Evolutionary conservation across 1,139 yeast genomes (phyloP).

Genomic region (Magnusiomyces fungicola): DNA sequence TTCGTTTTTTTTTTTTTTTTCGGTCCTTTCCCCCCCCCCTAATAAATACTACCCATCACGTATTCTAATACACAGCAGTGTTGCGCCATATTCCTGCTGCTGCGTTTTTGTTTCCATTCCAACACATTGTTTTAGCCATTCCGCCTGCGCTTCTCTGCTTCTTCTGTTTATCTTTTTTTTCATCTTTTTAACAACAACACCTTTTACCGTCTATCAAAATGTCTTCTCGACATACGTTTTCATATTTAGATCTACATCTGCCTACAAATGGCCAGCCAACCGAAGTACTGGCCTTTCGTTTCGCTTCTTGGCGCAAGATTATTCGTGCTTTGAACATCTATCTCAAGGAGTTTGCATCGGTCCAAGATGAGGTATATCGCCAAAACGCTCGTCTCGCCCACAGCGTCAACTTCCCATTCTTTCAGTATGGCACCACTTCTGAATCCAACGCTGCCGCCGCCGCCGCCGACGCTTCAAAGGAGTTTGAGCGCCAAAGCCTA

Average conservation of each 20-base stretch:
- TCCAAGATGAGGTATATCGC: slow-evolving; percentile 79
- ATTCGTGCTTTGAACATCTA: slow-evolving; percentile 69
- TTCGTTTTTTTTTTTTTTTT: too few relatives aligned
- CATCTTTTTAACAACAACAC: too few relatives aligned
- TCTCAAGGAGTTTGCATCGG: slow-evolving; percentile 70
- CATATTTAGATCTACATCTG: slow-evolving; percentile 21
- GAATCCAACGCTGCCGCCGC: slow-evolving; percentile 16
- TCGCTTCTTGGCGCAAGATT: slow-evolving; percentile 78
- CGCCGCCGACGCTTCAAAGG: slow-evolving; percentile 13
- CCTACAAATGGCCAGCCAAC: slow-evolving; percentile 68
- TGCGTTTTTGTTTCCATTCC: too few relatives aligned
- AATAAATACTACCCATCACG: too few relatives aligned
- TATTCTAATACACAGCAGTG: too few relatives aligned
- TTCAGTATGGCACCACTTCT: slow-evolving; percentile 28
- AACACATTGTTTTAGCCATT: too few relatives aligned
- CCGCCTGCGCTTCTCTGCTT: too few relatives aligned
- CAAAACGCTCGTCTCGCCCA: slow-evolving; percentile 78
- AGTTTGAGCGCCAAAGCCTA: slow-evolving; percentile 9
- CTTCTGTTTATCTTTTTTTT: too few relatives aligned
- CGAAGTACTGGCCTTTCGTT: slow-evolving; percentile 74
- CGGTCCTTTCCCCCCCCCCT: too few relatives aligned
- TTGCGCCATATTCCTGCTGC: too few relatives aligned
- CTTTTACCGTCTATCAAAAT: too few relatives aligned
- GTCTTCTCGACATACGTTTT: too few relatives aligned
- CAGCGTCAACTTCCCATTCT: slow-evolving; percentile 57